These are phyloP conservation scores for Phalaenopsis aphrodite DNA, from an alignment of 106 monocot species.

Conservation along the genomic window DNA sequence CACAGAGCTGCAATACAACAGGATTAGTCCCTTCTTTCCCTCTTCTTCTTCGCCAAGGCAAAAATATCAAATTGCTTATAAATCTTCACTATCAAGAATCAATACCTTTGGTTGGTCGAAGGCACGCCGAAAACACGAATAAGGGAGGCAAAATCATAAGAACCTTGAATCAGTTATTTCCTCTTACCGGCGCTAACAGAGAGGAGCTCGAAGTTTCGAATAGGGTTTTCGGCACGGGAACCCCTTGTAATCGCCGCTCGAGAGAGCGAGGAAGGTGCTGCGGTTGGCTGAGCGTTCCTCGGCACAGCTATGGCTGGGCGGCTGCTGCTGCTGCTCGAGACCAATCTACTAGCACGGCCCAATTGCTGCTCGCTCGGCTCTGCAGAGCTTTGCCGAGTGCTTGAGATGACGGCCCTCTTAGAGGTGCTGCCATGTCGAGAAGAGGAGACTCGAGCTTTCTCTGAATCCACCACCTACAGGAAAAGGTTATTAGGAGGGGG, in stretches of 20 bases:
- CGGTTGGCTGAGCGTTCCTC: conserved; percentile 25
- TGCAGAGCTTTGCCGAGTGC: conserved; percentile 24
- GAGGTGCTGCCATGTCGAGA: conserved; percentile 58
- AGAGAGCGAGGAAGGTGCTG: conserved; percentile 30
- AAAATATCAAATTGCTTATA: neutral
- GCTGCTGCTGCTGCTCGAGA: conserved; percentile 30
- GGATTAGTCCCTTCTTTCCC: neutral
- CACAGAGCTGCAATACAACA: neutral
- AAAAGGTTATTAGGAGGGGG: neutral
- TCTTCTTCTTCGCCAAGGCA: neutral
- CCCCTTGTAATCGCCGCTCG: conserved; percentile 18
- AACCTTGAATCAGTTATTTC: conserved; percentile 23
- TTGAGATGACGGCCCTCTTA: conserved; percentile 32
- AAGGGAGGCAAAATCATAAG: neutral
- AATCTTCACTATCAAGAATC: too few relatives aligned
- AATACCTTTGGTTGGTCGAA: neutral
- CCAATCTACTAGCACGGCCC: conserved; percentile 26
- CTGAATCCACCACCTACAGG: conserved; percentile 18
- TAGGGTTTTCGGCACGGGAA: conserved; percentile 20
- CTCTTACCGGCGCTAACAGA: conserved; percentile 43
- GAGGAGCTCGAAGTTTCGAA: conserved; percentile 47
- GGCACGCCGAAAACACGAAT: neutral
- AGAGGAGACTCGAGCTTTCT: conserved; percentile 31
- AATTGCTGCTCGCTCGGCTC: conserved; percentile 32
- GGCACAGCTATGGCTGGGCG: conserved; percentile 22